A percentile compares a stretch with the other conserved stretches of the same genome.
Conservation (phyloP, 345 rosid species). For the Aurinia saxatilis region DNA sequence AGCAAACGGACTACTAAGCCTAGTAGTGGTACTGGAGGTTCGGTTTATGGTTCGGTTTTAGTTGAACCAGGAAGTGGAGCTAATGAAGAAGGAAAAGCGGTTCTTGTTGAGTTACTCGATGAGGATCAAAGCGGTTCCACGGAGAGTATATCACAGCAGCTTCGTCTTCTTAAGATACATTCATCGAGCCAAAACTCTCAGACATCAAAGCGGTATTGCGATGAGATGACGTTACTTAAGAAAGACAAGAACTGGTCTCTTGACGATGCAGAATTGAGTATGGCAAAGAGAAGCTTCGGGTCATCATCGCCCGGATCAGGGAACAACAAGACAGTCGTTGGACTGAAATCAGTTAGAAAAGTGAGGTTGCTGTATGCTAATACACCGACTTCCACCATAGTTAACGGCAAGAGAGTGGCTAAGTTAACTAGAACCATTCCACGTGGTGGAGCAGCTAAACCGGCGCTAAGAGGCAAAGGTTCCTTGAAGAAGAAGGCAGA, state of each 20-base stretch:
- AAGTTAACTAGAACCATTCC: conserved; percentile 52
- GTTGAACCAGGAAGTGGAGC: conserved; percentile 52
- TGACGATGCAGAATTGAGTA: conserved; percentile 25
- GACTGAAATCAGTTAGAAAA: conserved; percentile 50
- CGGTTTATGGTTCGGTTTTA: conserved; percentile 62
- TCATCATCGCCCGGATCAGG: conserved; percentile 30
- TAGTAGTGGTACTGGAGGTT: conserved; percentile 33
- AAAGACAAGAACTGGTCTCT: conserved; percentile 20
- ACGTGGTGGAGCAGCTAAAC: conserved; percentile 40
- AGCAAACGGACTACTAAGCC: conserved; percentile 54
- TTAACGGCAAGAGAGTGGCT: conserved; percentile 44
- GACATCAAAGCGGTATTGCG: conserved; percentile 30
- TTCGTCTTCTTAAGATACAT: conserved; percentile 39
- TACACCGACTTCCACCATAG: conserved; percentile 38
- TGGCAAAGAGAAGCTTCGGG: conserved; percentile 17
- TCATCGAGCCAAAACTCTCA: conserved; percentile 37
- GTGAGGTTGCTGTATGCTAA: conserved; percentile 31
- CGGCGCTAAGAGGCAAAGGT: conserved; percentile 50
- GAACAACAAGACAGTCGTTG: conserved; percentile 46
- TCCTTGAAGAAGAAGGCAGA: conserved; percentile 51
- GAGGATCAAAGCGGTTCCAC: conserved; percentile 39
- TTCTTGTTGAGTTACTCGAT: conserved; percentile 50
- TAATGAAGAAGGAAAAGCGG: conserved; percentile 36
- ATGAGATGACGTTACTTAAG: conserved; percentile 8
- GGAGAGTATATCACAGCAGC: conserved; percentile 33